Evolutionary conservation across 2,329 filamentous ascomycete genomes (phyloP).

Genomic region (Leptoxyphium fumago): DNA sequence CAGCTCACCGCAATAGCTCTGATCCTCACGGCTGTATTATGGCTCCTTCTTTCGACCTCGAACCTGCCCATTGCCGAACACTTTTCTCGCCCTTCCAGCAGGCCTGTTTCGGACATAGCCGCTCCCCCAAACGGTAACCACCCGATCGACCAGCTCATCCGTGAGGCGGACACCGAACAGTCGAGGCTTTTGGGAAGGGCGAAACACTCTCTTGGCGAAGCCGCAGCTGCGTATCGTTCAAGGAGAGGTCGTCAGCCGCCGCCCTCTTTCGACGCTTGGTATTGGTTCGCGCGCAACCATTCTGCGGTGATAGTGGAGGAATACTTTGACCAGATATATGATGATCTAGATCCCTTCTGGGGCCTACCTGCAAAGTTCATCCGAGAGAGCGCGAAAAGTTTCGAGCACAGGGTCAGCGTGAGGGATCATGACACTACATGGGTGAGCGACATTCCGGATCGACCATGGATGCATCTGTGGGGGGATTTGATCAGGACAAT

Average conservation of each 20-base stretch:
- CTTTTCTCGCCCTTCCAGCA: conserved; percentile 1
- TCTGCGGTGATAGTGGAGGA: conserved; percentile 33
- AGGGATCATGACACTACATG: conserved; percentile 24
- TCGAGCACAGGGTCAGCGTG: conserved; percentile 25
- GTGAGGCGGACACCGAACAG: conserved; percentile 19
- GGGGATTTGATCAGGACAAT: conserved; percentile 24
- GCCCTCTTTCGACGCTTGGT: conserved; percentile 36
- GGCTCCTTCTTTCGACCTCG: conserved; percentile 8
- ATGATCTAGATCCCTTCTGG: conserved; percentile 37
- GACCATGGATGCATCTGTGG: conserved; percentile 29
- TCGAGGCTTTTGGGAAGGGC: conserved; percentile 21
- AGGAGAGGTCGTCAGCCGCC: conserved; percentile 35
- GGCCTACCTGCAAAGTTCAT: conserved; percentile 27
- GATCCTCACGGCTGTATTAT: conserved; percentile 10
- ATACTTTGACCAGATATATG: conserved; percentile 37
- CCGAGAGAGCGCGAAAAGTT: conserved; percentile 25
- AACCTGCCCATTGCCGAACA: conserved; percentile 1
- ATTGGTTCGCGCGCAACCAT: conserved; percentile 27
- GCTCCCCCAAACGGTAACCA: conserved; percentile 15
- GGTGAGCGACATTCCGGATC: conserved; percentile 15
- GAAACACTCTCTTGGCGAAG: conserved; percentile 21
- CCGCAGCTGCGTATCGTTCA: conserved; percentile 28
- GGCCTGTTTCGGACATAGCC: not conserved
- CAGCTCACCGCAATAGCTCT: conserved; percentile 14
- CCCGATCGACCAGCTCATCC: conserved; percentile 25